These are phyloP conservation scores for Amanita pseudoporphyria DNA, from an alignment of 768 basidiomycete species.

Conservation along the genomic window DNA sequence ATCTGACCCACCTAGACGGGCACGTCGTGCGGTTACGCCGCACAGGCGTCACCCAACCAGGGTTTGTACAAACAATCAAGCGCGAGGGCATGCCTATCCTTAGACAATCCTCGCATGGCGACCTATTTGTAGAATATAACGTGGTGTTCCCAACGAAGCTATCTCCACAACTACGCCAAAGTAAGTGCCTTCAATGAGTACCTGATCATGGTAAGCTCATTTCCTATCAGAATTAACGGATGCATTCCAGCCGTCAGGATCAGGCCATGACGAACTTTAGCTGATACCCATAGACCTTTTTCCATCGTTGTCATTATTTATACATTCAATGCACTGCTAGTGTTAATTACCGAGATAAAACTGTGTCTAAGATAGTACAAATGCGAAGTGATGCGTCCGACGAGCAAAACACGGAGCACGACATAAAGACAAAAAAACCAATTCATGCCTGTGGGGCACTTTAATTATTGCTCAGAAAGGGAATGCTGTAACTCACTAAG, in stretches of 20 bases:
- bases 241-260: constrained; percentile 36
- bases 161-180: constrained; percentile 53
- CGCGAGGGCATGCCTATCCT: constrained; percentile 87
- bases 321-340: constrained; percentile 1
- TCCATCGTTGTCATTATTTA: constrained; percentile 17
- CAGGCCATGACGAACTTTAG: constrained; percentile 35
- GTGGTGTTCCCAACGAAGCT: constrained; percentile 80
- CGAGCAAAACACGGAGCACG: neutral
- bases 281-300: constrained; percentile 10
- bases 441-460: neutral
- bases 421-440: neutral
- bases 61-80: constrained; percentile 75
- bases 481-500: constrained; percentile 27
- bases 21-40: constrained; percentile 62
- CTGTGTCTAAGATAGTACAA: neutral
- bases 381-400: neutral
- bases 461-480: neutral
- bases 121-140: constrained; percentile 89
- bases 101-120: constrained; percentile 53
- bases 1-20: constrained; percentile 88
- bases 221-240: constrained; percentile 39
- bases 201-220: neutral
- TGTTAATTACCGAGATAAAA: neutral
- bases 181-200: constrained; percentile 39
- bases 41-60: constrained; percentile 86